phyloP scores from a whole-genome alignment of 2,329 filamentous ascomycete species.

The Monosporascus sp. region DNA sequence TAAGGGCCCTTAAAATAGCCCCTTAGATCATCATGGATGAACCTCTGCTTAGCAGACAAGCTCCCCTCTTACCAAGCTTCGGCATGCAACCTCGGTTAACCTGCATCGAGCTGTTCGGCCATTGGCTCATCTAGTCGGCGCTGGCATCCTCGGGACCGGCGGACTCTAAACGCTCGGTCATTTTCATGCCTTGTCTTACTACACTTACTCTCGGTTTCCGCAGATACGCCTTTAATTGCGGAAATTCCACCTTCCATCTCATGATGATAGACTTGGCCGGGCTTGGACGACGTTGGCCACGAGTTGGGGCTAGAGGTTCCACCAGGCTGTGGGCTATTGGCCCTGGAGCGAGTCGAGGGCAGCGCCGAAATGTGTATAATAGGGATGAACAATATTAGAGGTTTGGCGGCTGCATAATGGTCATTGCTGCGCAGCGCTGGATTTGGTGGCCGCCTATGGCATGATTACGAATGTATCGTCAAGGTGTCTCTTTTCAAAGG shows the following conservation, averaged over 20 bases:
- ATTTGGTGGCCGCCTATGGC: neutral
- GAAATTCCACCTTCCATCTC: slow-evolving; percentile 8
- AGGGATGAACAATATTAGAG: neutral
- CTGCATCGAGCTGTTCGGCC: neutral
- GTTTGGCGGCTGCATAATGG: neutral
- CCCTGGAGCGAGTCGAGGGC: neutral
- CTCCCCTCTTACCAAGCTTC: slow-evolving; percentile 15
- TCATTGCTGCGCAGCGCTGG: neutral
- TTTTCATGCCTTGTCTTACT: slow-evolving; percentile 7
- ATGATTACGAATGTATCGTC: neutral
- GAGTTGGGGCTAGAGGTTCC: neutral
- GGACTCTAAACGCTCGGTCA: neutral
- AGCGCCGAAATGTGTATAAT: neutral
- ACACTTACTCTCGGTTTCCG: slow-evolving; percentile 5
- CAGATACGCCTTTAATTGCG: slow-evolving; percentile 2
- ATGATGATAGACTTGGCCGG: slow-evolving; percentile 12
- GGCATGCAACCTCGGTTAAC: neutral
- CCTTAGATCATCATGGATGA: neutral
- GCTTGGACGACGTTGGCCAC: neutral
- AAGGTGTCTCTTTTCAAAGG: neutral
- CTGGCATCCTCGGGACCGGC: slow-evolving; percentile 5
- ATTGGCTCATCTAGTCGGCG: neutral
- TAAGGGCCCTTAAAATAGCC: slow-evolving; percentile 32
- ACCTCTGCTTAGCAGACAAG: slow-evolving; percentile 13
- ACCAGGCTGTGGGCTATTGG: too few species aligned